Evolutionary conservation across 768 basidiomycete genomes (phyloP).

Genomic region (Tephrocybe sp.): DNA sequence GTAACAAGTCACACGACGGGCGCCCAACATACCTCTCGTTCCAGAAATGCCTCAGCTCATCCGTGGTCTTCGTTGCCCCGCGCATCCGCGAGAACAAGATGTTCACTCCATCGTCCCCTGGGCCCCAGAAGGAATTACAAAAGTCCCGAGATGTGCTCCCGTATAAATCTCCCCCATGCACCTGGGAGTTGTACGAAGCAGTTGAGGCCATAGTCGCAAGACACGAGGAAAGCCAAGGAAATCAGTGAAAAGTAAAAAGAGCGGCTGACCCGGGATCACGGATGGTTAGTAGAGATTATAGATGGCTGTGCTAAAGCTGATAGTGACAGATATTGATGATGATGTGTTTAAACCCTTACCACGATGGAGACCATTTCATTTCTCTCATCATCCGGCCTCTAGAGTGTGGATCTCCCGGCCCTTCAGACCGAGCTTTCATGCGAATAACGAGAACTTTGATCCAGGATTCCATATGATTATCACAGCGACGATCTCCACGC

Average conservation of each 20-base stretch:
- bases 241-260: background rate
- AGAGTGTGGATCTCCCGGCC: background rate
- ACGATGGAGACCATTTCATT: conserved; percentile 1
- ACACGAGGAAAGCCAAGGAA: background rate
- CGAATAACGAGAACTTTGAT: too few relatives aligned
- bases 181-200: conserved; percentile 57
- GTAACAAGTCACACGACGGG: background rate
- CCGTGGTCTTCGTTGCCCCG: conserved; percentile 80
- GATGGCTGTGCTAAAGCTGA: conserved; percentile 16
- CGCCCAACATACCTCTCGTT: conserved; percentile 75
- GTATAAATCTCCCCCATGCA: conserved; percentile 46
- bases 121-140: conserved; percentile 97
- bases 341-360: background rate
- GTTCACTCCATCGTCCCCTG: conserved; percentile 82
- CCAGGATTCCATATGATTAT: too few relatives aligned
- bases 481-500: too few relatives aligned
- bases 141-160: conserved; percentile 58
- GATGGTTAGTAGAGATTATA: background rate
- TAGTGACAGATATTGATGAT: conserved; percentile 19
- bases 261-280: conserved; percentile 1
- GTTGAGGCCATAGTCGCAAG: conserved; percentile 58
- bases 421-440: background rate
- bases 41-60: conserved; percentile 88
- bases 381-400: background rate
- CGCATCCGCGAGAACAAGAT: conserved; percentile 88